Base-by-base conservation (phyloP, 441 rosid genomes). In the Euphorbia celastroides region DNA sequence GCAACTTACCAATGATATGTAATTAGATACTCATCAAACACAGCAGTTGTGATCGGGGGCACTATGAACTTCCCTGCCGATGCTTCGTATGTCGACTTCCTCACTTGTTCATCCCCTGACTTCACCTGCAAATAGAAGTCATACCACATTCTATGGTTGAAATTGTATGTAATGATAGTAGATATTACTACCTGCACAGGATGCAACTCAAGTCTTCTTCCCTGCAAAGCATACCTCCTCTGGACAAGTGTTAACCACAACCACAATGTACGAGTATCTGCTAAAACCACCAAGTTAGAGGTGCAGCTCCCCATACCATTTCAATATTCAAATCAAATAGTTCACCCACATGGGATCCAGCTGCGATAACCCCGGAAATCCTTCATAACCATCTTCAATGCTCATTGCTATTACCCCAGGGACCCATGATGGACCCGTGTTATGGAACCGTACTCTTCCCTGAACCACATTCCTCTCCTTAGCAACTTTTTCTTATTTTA, bases 391-490 rank as follows among this genome's bases (percentile, higher is more conserved):
- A 80, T 89, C 98, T 82, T 94, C 97, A 76, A 94, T 81, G 80
- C 94, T 84, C 92, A 92, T 88, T 71, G 81, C 94, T 57, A 94
- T 87, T 70, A 89, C 81, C 20, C 98, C 99, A 10, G 86, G 93
- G 68, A 88, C 71, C 52, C 84, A 80, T 51, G 89, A 82, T 48
- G 91, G 88, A 58, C 96, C 94, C 10, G 87, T 82, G 69, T 89
- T 94, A 71, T 84, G 91, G 80, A 94, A 89, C 30, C 78, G 81
- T 41, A 89, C 88, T 20, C 99, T 86, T 65, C 82, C 85, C 97
- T 91, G 81, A 34, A 50, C 23, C 59, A 30, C 75, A 79, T 54
- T 19, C n/a, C 54, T 65, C 41, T 27, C 8, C 44, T 25, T 36
- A 65, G 41, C 38, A 60, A 48, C 36, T 56, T 44, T 20, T 20